phyloP scores from a whole-genome alignment of 805 yeast genomes.

The Blastobotrys mokoenaii region DNA sequence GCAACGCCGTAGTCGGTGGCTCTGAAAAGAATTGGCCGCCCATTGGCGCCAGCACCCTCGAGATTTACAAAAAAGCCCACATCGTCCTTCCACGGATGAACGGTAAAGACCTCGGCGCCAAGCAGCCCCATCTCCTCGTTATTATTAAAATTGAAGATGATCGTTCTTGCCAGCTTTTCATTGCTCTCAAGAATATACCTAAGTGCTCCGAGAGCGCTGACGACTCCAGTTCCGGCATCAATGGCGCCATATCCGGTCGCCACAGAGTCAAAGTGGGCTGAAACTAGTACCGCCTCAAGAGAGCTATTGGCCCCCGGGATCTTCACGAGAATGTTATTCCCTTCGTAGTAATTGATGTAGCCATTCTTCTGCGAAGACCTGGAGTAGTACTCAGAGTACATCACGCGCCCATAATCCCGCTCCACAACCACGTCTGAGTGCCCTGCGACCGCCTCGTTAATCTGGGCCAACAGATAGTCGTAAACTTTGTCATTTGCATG shows the following conservation, averaged over 20 bases:
- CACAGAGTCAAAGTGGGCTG: constrained; percentile 87
- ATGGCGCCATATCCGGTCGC: constrained; percentile 84
- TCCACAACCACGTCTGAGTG: constrained; percentile 30
- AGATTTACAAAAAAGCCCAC: constrained; percentile 59
- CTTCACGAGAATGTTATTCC: constrained; percentile 71
- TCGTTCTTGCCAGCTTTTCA: constrained; percentile 56
- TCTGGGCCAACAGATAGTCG: constrained; percentile 47
- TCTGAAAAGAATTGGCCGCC: constrained; percentile 72
- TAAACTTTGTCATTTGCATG: constrained; percentile 66
- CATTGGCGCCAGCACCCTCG: constrained; percentile 93
- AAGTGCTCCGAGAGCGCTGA: constrained; percentile 65
- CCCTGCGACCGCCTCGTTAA: constrained; percentile 28
- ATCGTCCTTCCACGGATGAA: constrained; percentile 61
- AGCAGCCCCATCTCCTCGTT: constrained; percentile 82
- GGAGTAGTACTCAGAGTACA: constrained; percentile 44
- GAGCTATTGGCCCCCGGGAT: constrained; percentile 52
- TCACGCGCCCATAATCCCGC: constrained; percentile 34
- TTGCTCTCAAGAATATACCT: constrained; percentile 35
- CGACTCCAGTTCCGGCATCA: constrained; percentile 88
- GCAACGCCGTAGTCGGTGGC: constrained; percentile 73
- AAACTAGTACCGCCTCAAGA: constrained; percentile 60
- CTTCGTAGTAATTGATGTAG: constrained; percentile 66
- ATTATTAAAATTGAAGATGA: constrained; percentile 79
- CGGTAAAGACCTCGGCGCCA: constrained; percentile 68
- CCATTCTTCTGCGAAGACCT: constrained; percentile 32